These are phyloP conservation scores for Rhizopogon roseolus DNA, from an alignment of 768 basidiomycete species.

Conservation along the genomic window DNA sequence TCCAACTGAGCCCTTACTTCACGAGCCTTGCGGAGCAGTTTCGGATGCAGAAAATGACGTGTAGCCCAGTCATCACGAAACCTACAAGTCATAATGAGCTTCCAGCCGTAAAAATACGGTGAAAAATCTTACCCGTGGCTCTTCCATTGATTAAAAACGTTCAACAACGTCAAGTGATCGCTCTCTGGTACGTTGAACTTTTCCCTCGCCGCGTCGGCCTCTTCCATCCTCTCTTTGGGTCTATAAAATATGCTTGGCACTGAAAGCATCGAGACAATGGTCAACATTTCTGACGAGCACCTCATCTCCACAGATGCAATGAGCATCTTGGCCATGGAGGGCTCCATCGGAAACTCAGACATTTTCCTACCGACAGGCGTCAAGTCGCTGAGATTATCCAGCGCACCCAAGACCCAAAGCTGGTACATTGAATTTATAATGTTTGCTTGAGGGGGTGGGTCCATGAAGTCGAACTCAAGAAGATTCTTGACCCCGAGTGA, in stretches of 20 bases:
- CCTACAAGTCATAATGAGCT: conserved; percentile 31
- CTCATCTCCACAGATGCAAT: conserved; percentile 86
- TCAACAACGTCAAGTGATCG: conserved; percentile 91
- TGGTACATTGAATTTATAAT: conserved; percentile 99
- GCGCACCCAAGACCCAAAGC: conserved; percentile 96
- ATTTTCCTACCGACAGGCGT: conserved; percentile 92
- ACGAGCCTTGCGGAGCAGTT: conserved; percentile 88
- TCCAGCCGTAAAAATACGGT: not conserved
- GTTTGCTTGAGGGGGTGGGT: conserved; percentile 99
- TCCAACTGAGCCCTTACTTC: conserved; percentile 95
- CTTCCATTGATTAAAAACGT: conserved; percentile 99
- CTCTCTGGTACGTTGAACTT: conserved; percentile 99
- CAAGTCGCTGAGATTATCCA: conserved; percentile 96
- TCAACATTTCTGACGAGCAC: conserved; percentile 94
- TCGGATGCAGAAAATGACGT: conserved; percentile 95
- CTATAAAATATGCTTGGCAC: conserved; percentile 98
- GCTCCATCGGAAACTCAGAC: conserved; percentile 99
- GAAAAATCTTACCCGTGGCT: conserved; percentile 67
- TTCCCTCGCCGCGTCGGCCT: conserved; percentile 94
- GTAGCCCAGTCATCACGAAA: conserved; percentile 94
- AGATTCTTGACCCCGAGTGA: conserved; percentile 96
- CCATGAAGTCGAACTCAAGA: conserved; percentile 99
- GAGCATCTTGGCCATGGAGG: conserved; percentile 98
- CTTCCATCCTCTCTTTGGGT: conserved; percentile 95
- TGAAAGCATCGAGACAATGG: conserved; percentile 98